Base-by-base conservation (phyloP, 805 yeast genomes). In the Zygoascus ofunaensis region DNA sequence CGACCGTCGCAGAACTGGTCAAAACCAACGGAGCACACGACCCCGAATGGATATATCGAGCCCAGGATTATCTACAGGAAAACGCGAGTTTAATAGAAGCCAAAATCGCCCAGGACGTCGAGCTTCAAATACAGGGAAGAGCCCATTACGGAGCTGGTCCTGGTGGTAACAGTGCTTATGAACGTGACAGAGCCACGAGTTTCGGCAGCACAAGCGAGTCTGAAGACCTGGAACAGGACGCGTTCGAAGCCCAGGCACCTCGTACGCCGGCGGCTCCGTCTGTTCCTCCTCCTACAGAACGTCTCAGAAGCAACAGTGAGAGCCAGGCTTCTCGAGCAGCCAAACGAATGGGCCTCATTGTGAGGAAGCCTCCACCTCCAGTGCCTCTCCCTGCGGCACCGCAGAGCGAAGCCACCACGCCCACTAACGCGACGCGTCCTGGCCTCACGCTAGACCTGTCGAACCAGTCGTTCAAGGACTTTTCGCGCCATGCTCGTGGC, bases 301-400 rank as follows among this genome's bases (percentile, higher is more conserved):
- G 61, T 14, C 50, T 49, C 21, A 49, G 71, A 40, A 62, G 67
- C 38, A 62, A 63, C 17, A 61, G 75, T 1, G 73, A 71, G 46
- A 64, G 66, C 35, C 59, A 65, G 26, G 67, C 79, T 5, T 72
- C 82, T n/a, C 71, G 78, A 44, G 84, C 86, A 3, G 76, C 85
- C 0, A 77, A 82, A 56, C 67, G 90, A 49, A 82, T 80, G 87
- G 90, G 89, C 0, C 73, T 82, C 43, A 77, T 82, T 33, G 73
- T 76, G 42, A 76, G 74, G 44, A 70, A 59, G 36, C 24, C 53
- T 19, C 34, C 43, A 39, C 22, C 14, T 14, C 17, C 30, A 4
- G 40, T 54, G 44, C 52, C 19, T 26, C 49, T n/a, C 34, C 30
- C 12, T 26, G 10, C 30, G 12, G 12, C 30, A 26, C 30, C 12